A percentile compares a stretch with the other conserved stretches of the same genome.
Conservation (phyloP, 2,329 filamentous ascomycete genomes). For the Penicillium sp. region DNA sequence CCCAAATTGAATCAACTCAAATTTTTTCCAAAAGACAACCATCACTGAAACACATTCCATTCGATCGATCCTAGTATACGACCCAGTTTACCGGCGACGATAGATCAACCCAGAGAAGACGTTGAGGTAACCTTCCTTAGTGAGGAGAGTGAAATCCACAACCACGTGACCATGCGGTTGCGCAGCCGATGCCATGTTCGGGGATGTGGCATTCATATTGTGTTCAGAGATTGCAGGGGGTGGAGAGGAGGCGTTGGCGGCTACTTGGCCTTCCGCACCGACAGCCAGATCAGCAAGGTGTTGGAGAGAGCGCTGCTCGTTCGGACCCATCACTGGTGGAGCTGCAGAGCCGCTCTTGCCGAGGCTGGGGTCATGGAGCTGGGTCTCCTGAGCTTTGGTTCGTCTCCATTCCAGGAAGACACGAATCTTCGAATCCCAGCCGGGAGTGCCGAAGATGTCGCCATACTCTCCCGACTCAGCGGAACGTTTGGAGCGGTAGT, state of each 20-base stretch:
- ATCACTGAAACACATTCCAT: no score
- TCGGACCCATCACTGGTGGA: slow-evolving; percentile 35
- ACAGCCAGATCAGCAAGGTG: slow-evolving; percentile 39
- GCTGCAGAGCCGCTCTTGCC: slow-evolving; percentile 23
- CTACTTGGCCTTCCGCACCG: slow-evolving; percentile 34
- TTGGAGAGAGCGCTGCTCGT: slow-evolving; percentile 39
- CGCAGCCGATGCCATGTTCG: slow-evolving; percentile 21
- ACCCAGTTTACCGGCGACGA: no score
- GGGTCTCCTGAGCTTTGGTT: slow-evolving; percentile 27
- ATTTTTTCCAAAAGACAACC: slow-evolving; percentile 5
- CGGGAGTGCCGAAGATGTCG: slow-evolving; percentile 32
- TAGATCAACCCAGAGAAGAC: slow-evolving; percentile 34
- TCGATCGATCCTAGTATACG: no score
- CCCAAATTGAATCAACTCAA: no score
- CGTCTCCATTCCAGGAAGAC: slow-evolving; percentile 34
- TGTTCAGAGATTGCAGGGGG: no score
- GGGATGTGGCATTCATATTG: no score
- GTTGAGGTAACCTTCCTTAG: slow-evolving; percentile 37
- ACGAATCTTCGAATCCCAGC: slow-evolving; percentile 37
- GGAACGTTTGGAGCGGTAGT: slow-evolving; percentile 34
- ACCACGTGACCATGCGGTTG: no score
- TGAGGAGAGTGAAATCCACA: slow-evolving; percentile 36
- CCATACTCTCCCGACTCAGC: slow-evolving; percentile 30
- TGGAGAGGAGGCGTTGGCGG: slow-evolving; percentile 25
- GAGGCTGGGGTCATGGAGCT: slow-evolving; percentile 22